Conservation (phyloP, 495 filamentous ascomycete genomes). For the Neurospora tetraspora region DNA sequence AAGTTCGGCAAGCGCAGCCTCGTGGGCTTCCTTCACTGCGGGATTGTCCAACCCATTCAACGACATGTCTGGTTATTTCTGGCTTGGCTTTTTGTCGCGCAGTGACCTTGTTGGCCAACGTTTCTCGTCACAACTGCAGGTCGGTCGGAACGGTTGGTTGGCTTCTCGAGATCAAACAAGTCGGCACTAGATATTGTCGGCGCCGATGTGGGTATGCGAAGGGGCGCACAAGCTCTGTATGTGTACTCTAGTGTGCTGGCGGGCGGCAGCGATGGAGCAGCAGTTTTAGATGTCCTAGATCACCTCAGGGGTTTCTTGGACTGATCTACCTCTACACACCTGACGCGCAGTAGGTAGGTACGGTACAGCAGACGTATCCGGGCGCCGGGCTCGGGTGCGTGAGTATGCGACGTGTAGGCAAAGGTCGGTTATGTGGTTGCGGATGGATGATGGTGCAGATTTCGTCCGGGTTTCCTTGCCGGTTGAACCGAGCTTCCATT, state of each 20-base stretch:
- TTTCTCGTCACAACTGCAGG: background rate
- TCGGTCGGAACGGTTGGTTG: background rate
- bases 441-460: background rate
- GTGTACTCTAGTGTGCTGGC: background rate
- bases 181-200: background rate
- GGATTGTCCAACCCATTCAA: conserved; percentile 89
- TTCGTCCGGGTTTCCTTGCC: background rate
- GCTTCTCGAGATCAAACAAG: background rate
- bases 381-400: background rate
- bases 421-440: background rate
- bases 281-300: background rate
- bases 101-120: background rate
- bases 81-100: background rate
- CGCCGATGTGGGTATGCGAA: background rate
- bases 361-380: background rate
- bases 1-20: conserved; percentile 65
- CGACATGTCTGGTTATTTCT: conserved; percentile 56
- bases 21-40: conserved; percentile 74
- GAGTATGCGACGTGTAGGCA: background rate
- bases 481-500: background rate
- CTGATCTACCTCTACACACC: background rate
- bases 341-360: background rate
- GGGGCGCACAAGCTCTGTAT: background rate
- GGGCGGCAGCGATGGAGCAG: background rate
- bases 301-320: background rate